Evolutionary conservation across 2,329 filamentous ascomycete genomes (phyloP).

Genomic region (Tolypocladium amazonense): DNA sequence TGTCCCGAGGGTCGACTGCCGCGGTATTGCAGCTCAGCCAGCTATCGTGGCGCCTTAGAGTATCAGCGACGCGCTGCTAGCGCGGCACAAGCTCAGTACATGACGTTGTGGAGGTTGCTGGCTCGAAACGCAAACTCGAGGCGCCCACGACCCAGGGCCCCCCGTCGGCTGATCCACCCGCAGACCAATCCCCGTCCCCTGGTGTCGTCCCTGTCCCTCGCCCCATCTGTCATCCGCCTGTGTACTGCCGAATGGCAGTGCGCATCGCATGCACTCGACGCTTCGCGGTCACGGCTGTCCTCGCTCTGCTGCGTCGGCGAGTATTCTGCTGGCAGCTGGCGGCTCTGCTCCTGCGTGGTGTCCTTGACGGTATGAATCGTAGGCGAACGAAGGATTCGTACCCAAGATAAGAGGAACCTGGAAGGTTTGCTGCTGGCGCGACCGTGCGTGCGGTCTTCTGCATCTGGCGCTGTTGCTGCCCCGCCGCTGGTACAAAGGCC

Average conservation of each 20-base stretch:
- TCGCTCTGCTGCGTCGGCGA: neutral
- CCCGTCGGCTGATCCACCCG: neutral
- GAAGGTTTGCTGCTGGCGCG: neutral
- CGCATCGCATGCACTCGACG: neutral
- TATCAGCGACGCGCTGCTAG: neutral
- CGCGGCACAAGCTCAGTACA: neutral
- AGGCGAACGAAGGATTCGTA: too few species aligned
- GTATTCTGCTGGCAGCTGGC: neutral
- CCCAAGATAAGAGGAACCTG: too few species aligned
- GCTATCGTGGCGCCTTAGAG: neutral
- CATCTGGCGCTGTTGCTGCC: neutral
- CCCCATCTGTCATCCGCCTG: neutral
- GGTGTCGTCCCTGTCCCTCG: neutral
- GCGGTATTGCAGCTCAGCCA: neutral
- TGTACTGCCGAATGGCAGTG: neutral
- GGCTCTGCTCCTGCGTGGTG: neutral
- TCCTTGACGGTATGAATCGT: too few species aligned
- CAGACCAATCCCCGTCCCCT: neutral
- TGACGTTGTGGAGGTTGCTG: neutral
- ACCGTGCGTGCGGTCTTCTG: neutral
- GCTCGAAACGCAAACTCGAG: neutral
- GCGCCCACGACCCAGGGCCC: neutral
- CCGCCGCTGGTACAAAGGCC: neutral
- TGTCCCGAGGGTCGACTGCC: conserved; percentile 1
- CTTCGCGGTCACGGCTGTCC: neutral